Base-by-base conservation (phyloP, 2,329 filamentous ascomycete genomes). In the Clonostachys rhizophaga region DNA sequence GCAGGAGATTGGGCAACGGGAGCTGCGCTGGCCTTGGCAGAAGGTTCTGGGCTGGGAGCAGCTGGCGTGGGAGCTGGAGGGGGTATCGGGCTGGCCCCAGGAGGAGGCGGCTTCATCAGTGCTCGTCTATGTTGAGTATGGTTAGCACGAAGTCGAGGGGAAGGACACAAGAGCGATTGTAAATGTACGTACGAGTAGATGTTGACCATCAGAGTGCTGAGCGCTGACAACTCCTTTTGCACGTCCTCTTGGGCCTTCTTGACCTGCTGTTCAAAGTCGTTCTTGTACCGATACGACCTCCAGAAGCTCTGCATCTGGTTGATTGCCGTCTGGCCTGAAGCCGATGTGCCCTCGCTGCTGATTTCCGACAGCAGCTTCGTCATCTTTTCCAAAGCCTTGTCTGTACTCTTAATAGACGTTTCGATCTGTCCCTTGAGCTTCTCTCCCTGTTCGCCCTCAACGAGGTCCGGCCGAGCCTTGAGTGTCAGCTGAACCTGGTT, bases 211-310 rank as follows among this genome's bases (percentile, higher is more conserved):
- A 64, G 47, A 20, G 53, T 60, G 20, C 57, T 61, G 1, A 65
- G 47, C 11, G 46, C 49, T 1, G 50, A 52, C 17, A 65, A 24
- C 40, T 65, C 58, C 41, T 55, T 59, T 40, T 65, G 57, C 20
- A 65, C 49, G 1, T 60, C 56, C 0, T 44, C 53, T 44, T 65
- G 61, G 4, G 61, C 59, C 13, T 53, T 37, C 40, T 60, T 59
- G 1, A 65, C 55, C 51, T 63, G 62, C n/a, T 54, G 56, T 30
- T 62, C 58, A 48, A 58, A 64, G 46, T 61, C 57, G 17, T 58
- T 52, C 47, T 62, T 63, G 9, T 65, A 65, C 30, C 51, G 56
- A 41, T 63, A 65, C 40, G 62, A 65, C 20, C 57, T 58, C 51
- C 64, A 65, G 40, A 63, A 63, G n/a, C 60, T 55, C 18, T 59